These are phyloP conservation scores for Solanum peruvianum DNA, from an alignment of 257 asterid species.

Conservation along the genomic window DNA sequence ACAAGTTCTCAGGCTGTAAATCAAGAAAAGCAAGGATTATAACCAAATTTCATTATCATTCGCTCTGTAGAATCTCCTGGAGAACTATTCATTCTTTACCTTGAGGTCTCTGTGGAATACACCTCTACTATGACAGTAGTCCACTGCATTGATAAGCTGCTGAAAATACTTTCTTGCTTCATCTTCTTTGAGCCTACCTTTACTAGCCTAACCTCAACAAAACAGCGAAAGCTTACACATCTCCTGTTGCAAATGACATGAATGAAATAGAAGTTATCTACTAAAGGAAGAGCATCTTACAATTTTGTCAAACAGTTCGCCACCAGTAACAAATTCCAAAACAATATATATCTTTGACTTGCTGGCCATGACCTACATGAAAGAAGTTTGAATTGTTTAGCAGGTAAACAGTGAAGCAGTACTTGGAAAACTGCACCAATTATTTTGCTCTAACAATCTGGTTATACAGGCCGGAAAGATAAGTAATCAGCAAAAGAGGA, in stretches of 20 bases:
- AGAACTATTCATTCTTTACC: constrained; percentile 16
- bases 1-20: constrained; percentile 77
- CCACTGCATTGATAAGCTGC: constrained; percentile 90
- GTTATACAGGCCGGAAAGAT: neutral
- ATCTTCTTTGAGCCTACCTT: constrained; percentile 93
- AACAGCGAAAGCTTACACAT: neutral
- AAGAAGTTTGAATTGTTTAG: constrained; percentile 5
- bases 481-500: neutral
- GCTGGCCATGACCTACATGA: constrained; percentile 94
- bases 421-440: neutral
- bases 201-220: constrained; percentile 45
- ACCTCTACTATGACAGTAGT: constrained; percentile 94
- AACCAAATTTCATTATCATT: neutral
- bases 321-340: constrained; percentile 90
- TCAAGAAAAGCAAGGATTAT: constrained; percentile 1
- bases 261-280: neutral
- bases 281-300: constrained; percentile 24
- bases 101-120: constrained; percentile 91
- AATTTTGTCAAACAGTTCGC: constrained; percentile 91
- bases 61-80: neutral
- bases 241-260: neutral
- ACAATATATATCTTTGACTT: constrained; percentile 87
- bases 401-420: neutral
- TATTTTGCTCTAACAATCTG: neutral
- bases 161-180: constrained; percentile 90